Conservation (phyloP, 345 rosid genomes). For the Aquilaria malaccensis region DNA sequence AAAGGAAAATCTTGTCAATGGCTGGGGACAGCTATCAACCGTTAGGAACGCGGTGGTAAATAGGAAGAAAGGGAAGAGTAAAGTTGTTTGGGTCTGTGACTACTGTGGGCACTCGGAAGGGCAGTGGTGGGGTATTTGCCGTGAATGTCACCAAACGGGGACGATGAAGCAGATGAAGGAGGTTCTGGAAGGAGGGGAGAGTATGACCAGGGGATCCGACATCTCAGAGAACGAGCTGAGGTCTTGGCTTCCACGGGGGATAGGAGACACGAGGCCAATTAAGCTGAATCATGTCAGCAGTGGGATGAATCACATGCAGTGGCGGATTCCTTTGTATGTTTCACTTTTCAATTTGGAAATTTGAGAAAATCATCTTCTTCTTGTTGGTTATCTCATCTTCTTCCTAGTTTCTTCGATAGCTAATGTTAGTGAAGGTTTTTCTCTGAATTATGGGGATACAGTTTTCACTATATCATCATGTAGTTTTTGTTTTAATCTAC, state of each 20-base stretch:
- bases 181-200: slow-evolving; percentile 28
- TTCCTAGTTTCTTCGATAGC: not conserved
- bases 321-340: slow-evolving; percentile 73
- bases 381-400: not conserved
- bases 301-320: slow-evolving; percentile 47
- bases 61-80: slow-evolving; percentile 46
- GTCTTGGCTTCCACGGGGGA: slow-evolving; percentile 61
- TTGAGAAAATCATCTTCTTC: not conserved
- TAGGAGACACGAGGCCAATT: slow-evolving; percentile 36
- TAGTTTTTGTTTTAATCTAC: not conserved
- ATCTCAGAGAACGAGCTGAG: slow-evolving; percentile 31
- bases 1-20: slow-evolving; percentile 3
- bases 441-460: not conserved
- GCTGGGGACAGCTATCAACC: slow-evolving; percentile 9
- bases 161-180: slow-evolving; percentile 54
- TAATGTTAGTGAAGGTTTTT: not conserved
- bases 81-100: slow-evolving; percentile 56
- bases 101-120: slow-evolving; percentile 64
- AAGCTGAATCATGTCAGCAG: slow-evolving; percentile 51
- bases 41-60: slow-evolving; percentile 20
- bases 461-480: too few species aligned
- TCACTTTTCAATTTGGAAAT: not conserved
- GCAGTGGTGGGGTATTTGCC: slow-evolving; percentile 95
- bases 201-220: slow-evolving; percentile 29
- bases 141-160: slow-evolving; percentile 42